These are phyloP conservation scores for Clarireedia paspali DNA, from an alignment of 2,329 filamentous ascomycete species.

Conservation along the genomic window DNA sequence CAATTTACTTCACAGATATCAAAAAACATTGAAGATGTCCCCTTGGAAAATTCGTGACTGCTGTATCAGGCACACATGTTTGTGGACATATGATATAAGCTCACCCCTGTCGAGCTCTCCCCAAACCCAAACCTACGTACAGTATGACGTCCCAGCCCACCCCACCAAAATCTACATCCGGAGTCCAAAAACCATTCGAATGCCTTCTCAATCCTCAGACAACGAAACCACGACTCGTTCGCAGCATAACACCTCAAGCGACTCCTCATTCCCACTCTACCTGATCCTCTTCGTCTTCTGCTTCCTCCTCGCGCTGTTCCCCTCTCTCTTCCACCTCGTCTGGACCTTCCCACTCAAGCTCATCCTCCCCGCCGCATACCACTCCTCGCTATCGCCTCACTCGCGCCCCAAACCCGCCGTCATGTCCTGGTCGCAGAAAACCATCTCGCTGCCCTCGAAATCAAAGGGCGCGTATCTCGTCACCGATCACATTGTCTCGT, in stretches of 20 bases:
- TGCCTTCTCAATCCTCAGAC: constrained; percentile 13
- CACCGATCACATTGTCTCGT: constrained; percentile 63
- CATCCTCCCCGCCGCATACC: constrained; percentile 23
- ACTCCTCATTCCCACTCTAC: constrained; percentile 21
- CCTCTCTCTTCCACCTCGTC: constrained; percentile 43
- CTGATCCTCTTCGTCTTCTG: constrained; percentile 41
- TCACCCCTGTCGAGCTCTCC: neutral
- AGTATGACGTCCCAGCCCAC: constrained; percentile 4
- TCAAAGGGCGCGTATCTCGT: constrained; percentile 84
- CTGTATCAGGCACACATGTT: neutral
- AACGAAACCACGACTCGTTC: constrained; percentile 9
- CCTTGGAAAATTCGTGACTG: too few species aligned
- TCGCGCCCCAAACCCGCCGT: constrained; percentile 19
- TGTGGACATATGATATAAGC: too few species aligned
- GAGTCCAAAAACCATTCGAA: constrained; percentile 7
- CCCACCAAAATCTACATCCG: constrained; percentile 8
- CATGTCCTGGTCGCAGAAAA: constrained; percentile 78
- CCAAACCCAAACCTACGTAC: too few species aligned
- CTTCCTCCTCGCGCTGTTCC: constrained; percentile 45
- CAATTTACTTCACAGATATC: neutral
- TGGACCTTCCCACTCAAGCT: constrained; percentile 41
- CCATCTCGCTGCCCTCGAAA: constrained; percentile 68
- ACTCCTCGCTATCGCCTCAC: constrained; percentile 35
- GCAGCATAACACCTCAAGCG: constrained; percentile 11
- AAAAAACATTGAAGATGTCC: neutral